Evolutionary conservation across 805 yeast species (phyloP).

Genomic region (Maudiozyma saulgeensis): DNA sequence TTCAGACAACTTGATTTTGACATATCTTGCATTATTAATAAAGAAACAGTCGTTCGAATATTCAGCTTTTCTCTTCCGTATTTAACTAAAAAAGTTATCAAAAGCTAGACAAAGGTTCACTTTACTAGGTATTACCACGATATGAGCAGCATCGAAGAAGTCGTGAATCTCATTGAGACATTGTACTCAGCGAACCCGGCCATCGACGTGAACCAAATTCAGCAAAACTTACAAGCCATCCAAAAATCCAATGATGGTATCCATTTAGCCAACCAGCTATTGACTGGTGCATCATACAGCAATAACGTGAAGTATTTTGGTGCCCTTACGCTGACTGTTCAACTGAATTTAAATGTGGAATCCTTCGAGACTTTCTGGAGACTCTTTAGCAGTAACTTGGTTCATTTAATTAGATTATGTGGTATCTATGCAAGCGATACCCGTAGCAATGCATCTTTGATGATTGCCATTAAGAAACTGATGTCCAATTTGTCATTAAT

Average conservation of each 20-base stretch:
- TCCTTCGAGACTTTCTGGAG: slow-evolving; percentile 15
- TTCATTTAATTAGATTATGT: slow-evolving; percentile 15
- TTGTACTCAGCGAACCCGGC: slow-evolving; percentile 23
- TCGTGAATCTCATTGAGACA: slow-evolving; percentile 19
- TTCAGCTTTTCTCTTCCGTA: no score
- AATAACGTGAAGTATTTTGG: slow-evolving; percentile 28
- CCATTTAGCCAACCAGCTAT: slow-evolving; percentile 21
- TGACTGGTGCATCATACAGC: slow-evolving; percentile 13
- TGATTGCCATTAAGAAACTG: slow-evolving; percentile 23
- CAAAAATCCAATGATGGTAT: slow-evolving; percentile 26
- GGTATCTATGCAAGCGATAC: slow-evolving; percentile 12
- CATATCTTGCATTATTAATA: no score
- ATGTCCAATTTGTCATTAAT: slow-evolving; percentile 29
- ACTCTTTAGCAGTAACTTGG: slow-evolving; percentile 19
- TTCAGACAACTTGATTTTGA: no score
- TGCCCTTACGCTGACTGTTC: slow-evolving; percentile 29
- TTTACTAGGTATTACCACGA: not conserved
- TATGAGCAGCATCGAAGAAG: slow-evolving; percentile 12
- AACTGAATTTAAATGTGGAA: slow-evolving; percentile 15
- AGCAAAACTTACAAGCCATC: slow-evolving; percentile 22
- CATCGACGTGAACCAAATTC: slow-evolving; percentile 23
- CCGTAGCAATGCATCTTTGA: slow-evolving; percentile 5
- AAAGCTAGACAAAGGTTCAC: not conserved
- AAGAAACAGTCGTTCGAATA: no score
- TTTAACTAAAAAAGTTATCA: no score